Conservation (phyloP, 345 rosid species). For the Arabidopsis arenosa region DNA sequence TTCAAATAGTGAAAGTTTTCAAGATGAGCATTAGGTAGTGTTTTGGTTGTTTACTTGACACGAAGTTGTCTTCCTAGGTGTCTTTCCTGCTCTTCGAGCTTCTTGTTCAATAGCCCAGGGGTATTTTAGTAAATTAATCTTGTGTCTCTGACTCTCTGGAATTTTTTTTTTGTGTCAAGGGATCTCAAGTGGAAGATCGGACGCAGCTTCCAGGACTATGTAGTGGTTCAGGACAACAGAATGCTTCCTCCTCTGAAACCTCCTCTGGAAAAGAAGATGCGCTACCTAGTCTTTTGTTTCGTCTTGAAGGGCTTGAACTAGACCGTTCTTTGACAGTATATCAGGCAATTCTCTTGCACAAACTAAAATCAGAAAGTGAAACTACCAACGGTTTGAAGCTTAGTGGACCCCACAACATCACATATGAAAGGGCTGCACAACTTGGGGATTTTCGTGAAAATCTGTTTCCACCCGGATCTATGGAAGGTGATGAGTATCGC, state of each 20-base stretch:
- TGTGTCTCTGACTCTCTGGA: conserved; percentile 18
- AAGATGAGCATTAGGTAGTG: conserved; percentile 24
- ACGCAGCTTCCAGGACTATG: conserved; percentile 43
- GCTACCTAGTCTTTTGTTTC: conserved; percentile 60
- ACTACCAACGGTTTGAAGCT: conserved; percentile 52
- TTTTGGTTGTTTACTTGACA: conserved; percentile 27
- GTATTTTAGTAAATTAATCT: conserved; percentile 13
- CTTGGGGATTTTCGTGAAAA: conserved; percentile 40
- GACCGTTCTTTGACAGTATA: conserved; percentile 64
- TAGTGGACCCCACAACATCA: conserved; percentile 65
- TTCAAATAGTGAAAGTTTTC: conserved; percentile 1
- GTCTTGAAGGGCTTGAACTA: conserved; percentile 68
- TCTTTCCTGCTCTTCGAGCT: conserved; percentile 19
- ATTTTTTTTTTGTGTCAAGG: conserved; percentile 43
- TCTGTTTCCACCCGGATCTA: conserved; percentile 32
- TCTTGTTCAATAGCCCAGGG: conserved; percentile 6
- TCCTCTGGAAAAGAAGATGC: conserved; percentile 46
- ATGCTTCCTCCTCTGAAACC: conserved; percentile 45
- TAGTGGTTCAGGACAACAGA: conserved; percentile 31
- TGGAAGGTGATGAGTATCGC: conserved; percentile 43
- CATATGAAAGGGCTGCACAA: conserved; percentile 59
- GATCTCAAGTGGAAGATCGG: conserved; percentile 41
- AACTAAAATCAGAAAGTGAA: conserved; percentile 62
- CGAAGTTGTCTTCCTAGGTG: conserved; percentile 19
- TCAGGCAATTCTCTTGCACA: conserved; percentile 81